Evolutionary conservation across 306 rosid species (phyloP).

Genomic region (Ochetophila trinervis): DNA sequence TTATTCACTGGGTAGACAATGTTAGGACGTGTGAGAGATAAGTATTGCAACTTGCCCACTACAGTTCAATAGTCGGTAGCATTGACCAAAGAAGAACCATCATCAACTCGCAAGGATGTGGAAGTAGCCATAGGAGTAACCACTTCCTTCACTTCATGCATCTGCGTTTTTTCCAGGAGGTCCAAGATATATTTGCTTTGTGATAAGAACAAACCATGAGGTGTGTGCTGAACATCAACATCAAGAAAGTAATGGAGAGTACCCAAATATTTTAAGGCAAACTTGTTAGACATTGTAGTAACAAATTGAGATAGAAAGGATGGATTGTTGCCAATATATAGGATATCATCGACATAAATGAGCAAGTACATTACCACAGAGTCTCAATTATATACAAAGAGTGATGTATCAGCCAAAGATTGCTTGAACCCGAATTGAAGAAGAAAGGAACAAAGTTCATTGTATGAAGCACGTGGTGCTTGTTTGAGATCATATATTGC

Average conservation of each 20-base stretch:
- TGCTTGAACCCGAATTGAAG: background rate
- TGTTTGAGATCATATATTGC: background rate
- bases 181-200: background rate
- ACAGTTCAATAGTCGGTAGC: background rate
- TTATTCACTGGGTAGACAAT: background rate
- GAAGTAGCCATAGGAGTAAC: background rate
- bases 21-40: background rate
- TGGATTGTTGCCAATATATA: background rate
- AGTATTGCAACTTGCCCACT: background rate
- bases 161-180: background rate
- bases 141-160: background rate
- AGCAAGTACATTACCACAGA: background rate
- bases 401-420: background rate
- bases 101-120: rapidly evolving
- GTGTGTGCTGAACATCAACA: background rate
- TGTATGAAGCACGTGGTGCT: background rate
- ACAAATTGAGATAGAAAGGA: background rate
- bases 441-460: background rate
- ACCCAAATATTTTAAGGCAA: background rate
- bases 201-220: background rate
- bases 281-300: no score
- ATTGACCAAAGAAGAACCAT: background rate
- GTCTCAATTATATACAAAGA: background rate
- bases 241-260: background rate
- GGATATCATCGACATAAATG: background rate